phyloP scores from a whole-genome alignment of 2,329 filamentous ascomycete species.

The Penicillium verrucosum region DNA sequence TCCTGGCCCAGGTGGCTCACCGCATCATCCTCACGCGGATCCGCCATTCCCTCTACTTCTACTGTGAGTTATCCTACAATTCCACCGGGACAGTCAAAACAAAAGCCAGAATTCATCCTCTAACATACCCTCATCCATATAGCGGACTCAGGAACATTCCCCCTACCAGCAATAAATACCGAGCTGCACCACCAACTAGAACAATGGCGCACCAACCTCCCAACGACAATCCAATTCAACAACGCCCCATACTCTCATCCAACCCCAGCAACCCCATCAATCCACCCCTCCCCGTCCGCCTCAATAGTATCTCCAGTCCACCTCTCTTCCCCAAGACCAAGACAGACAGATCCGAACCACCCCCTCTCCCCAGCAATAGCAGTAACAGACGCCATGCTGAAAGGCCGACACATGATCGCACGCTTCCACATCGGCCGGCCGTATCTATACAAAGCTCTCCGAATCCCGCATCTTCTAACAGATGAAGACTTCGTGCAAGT shows the following conservation, averaged over 20 bases:
- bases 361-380: conserved; percentile 35
- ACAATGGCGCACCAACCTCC: conserved; percentile 54
- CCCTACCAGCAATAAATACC: conserved; percentile 48
- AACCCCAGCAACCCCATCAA: conserved; percentile 21
- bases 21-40: conserved; percentile 55
- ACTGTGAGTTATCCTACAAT: conserved; percentile 32
- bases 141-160: conserved; percentile 45
- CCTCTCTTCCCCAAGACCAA: conserved; percentile 16
- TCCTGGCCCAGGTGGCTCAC: conserved; percentile 56
- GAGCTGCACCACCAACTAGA: conserved; percentile 56
- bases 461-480: conserved; percentile 35
- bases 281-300: conserved; percentile 20
- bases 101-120: background rate
- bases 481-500: conserved; percentile 42
- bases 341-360: conserved; percentile 16
- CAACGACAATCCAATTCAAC: conserved; percentile 47
- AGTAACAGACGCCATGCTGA: conserved; percentile 40
- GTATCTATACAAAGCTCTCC: conserved; percentile 45
- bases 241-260: conserved; percentile 25
- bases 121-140: conserved; percentile 3
- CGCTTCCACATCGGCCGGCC: conserved; percentile 43
- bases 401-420: conserved; percentile 37
- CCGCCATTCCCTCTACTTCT: conserved; percentile 51
- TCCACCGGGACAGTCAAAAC: background rate
- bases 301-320: conserved; percentile 21